Conservation (phyloP, 805 yeast genomes). For the Priceomyces melissophilus region DNA sequence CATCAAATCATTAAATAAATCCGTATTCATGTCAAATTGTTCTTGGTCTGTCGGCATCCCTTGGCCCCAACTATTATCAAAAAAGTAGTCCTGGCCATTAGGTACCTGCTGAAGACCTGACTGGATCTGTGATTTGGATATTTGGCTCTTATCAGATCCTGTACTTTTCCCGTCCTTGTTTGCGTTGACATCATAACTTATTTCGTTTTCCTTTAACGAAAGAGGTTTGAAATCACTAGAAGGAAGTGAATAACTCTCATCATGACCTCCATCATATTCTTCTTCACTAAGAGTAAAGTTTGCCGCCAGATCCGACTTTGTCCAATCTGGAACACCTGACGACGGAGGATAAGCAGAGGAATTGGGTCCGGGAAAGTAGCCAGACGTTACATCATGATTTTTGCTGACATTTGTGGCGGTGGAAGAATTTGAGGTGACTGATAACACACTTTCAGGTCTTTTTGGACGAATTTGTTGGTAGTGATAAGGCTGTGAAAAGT, state of each 20-base stretch:
- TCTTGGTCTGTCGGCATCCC: constrained; percentile 1
- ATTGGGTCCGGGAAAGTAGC: constrained; percentile 7
- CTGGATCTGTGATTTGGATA: no score
- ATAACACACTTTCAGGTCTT: constrained; percentile 40
- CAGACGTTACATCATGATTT: constrained; percentile 4
- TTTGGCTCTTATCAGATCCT: no score
- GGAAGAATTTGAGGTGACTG: constrained; percentile 37
- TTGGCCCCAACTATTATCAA: no score
- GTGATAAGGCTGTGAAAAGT: constrained; percentile 8
- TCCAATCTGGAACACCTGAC: constrained; percentile 2
- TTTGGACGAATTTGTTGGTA: constrained; percentile 27
- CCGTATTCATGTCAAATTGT: constrained; percentile 4
- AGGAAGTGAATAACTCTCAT: constrained; percentile 1
- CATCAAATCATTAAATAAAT: constrained; percentile 10
- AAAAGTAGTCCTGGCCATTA: no score
- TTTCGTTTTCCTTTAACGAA: no score
- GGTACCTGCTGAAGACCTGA: no score
- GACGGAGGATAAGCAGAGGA: constrained; percentile 14
- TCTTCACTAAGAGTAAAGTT: constrained; percentile 2
- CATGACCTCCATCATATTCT: not conserved
- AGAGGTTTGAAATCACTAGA: not conserved
- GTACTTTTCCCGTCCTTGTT: no score
- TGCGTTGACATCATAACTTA: no score
- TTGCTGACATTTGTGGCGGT: constrained; percentile 7
- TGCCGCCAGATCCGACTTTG: not conserved